phyloP scores from a whole-genome alignment of 352 stramenopile genomes.

The Globisporangium nodosum region DNA sequence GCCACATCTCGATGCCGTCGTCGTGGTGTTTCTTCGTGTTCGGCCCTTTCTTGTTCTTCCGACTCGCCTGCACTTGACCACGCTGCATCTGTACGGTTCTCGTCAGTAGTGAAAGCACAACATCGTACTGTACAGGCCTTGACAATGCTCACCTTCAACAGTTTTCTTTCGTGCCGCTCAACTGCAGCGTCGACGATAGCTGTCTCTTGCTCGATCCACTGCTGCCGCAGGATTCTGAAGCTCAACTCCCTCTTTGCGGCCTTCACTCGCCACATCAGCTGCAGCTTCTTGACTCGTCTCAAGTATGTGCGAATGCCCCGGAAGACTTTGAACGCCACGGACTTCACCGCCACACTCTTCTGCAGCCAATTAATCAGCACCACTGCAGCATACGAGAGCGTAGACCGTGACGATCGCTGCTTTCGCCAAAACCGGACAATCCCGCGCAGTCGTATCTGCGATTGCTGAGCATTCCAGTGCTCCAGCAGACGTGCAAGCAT shows the following conservation, averaged over 20 bases:
- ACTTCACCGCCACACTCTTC: conserved; percentile 53
- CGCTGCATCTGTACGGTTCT: neutral
- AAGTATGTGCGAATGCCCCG: conserved; percentile 45
- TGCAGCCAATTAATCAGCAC: conserved; percentile 58
- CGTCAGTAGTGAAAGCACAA: neutral
- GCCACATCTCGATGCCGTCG: conserved; percentile 26
- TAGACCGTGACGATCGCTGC: conserved; percentile 25
- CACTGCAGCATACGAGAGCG: conserved; percentile 25
- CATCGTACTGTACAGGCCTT: neutral
- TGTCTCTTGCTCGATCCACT: conserved; percentile 48
- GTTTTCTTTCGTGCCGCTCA: conserved; percentile 33
- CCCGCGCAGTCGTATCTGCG: conserved; percentile 30
- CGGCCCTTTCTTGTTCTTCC: conserved; percentile 12
- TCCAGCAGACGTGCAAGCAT: conserved; percentile 25
- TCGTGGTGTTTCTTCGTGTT: conserved; percentile 11
- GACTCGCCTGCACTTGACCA: conserved; percentile 8
- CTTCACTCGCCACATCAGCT: conserved; percentile 44
- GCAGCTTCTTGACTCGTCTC: conserved; percentile 42
- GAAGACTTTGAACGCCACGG: conserved; percentile 50
- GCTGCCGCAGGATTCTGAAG: conserved; percentile 36
- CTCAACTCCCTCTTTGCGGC: conserved; percentile 26
- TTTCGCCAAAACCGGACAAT: conserved; percentile 44
- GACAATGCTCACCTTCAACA: conserved; percentile 21
- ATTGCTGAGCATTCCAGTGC: conserved; percentile 30
- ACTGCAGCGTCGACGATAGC: conserved; percentile 39